Evolutionary conservation across 768 basidiomycete genomes (phyloP).

Genomic region (Agaricus subrufescens): DNA sequence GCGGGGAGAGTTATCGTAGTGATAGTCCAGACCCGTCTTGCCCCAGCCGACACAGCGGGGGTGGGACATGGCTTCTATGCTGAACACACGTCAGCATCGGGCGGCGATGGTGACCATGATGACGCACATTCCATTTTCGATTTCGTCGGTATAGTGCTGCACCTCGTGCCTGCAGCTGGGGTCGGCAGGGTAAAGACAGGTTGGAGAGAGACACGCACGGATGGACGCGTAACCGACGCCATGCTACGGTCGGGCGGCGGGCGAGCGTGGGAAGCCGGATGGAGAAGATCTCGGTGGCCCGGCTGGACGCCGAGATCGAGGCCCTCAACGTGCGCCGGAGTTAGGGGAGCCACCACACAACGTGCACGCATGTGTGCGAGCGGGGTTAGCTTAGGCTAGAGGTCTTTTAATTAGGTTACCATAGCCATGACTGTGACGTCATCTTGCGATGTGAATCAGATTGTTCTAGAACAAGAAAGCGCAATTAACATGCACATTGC

Average conservation of each 20-base stretch:
- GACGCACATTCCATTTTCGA: constrained; percentile 66
- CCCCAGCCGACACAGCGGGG: constrained; percentile 86
- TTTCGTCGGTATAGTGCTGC: constrained; percentile 56
- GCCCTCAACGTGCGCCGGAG: not conserved
- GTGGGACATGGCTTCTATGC: constrained; percentile 71
- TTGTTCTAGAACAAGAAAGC: too few species aligned
- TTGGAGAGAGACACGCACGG: too few species aligned
- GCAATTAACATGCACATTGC: too few species aligned
- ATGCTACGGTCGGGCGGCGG: not conserved
- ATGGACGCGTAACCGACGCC: too few species aligned
- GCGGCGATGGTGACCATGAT: not conserved
- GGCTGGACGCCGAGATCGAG: not conserved
- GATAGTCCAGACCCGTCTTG: constrained; percentile 85
- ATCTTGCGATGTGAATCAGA: too few species aligned
- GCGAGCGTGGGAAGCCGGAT: not conserved
- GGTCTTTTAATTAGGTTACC: too few species aligned
- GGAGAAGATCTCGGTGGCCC: not conserved
- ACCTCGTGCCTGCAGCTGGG: constrained; percentile 57
- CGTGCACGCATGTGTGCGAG: too few species aligned
- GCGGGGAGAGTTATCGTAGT: constrained; percentile 75
- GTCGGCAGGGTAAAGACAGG: too few species aligned
- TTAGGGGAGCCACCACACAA: too few species aligned
- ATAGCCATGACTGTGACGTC: too few species aligned
- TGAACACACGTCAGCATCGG: constrained; percentile 18
- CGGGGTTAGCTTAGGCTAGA: too few species aligned